These are phyloP conservation scores for Triticum urartu DNA, from an alignment of 176 grass and related monocot genomes.

Conservation along the genomic window DNA sequence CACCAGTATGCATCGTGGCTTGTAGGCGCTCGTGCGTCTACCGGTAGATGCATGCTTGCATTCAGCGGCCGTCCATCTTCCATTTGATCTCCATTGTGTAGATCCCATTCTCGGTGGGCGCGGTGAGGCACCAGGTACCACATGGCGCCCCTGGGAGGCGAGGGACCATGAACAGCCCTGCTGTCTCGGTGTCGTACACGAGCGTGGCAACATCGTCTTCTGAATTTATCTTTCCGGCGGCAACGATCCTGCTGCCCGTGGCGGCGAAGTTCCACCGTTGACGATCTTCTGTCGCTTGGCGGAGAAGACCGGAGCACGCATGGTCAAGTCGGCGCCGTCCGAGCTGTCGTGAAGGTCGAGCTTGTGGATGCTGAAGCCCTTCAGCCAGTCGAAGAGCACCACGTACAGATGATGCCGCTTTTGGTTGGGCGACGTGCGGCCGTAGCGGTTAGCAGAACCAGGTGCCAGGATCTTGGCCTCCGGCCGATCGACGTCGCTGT, in stretches of 20 bases:
- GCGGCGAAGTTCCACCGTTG: not conserved
- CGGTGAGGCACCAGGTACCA: not conserved
- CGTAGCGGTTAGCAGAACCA: too few relatives aligned
- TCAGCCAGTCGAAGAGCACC: not conserved
- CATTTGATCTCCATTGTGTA: not conserved
- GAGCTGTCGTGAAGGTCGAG: not conserved
- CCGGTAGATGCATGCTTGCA: not conserved
- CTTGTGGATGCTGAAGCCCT: not conserved
- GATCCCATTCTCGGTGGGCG: not conserved
- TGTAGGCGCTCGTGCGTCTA: not conserved
- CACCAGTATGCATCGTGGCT: not conserved
- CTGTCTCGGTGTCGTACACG: not conserved
- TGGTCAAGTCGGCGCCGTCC: not conserved
- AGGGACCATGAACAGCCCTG: not conserved
- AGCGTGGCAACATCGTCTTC: not conserved
- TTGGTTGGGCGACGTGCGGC: not conserved
- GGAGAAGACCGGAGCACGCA: not conserved
- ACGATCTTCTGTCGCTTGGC: not conserved
- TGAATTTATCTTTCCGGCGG: not conserved
- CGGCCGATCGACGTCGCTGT: not conserved
- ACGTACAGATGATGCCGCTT: not conserved
- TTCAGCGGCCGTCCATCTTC: accelerated
- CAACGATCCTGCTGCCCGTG: not conserved
- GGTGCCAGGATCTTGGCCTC: not conserved
- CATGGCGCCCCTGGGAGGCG: not conserved